Conservation (phyloP, 129 eudicot species). For the Lonicera japonica region DNA sequence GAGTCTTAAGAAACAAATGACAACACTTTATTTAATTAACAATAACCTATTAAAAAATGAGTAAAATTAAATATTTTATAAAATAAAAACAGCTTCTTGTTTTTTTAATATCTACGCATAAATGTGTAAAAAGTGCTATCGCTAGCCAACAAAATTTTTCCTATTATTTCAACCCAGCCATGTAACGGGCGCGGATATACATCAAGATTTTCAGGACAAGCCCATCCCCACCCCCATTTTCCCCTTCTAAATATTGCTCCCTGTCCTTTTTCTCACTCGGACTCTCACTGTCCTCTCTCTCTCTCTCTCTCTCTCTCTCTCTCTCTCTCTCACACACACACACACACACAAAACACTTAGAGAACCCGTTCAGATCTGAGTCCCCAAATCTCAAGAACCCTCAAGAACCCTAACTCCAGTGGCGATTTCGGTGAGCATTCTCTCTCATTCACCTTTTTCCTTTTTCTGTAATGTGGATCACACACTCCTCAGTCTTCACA, state of each 20-base stretch:
- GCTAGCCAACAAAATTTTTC: too few species aligned
- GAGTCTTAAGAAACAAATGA: too few species aligned
- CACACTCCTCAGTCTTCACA: not conserved
- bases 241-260: not conserved
- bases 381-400: slow-evolving; percentile 3
- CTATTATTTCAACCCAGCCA: too few species aligned
- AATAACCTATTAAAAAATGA: too few species aligned
- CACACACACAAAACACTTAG: slow-evolving; percentile 1
- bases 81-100: too few species aligned
- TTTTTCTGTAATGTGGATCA: not conserved
- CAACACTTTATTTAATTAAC: too few species aligned
- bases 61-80: too few species aligned
- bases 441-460: not conserved
- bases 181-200: slow-evolving; percentile 13
- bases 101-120: too few species aligned
- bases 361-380: slow-evolving; percentile 22
- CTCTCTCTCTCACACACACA: not conserved
- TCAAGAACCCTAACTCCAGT: slow-evolving; percentile 9
- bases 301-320: not conserved
- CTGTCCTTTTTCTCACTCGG: not conserved
- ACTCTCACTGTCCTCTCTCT: not conserved
- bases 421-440: slow-evolving; percentile 20
- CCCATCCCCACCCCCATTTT: not conserved
- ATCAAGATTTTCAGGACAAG: slow-evolving; percentile 4
- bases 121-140: too few species aligned